phyloP scores from a whole-genome alignment of 495 filamentous ascomycete species.

The Xylaria nigripes region DNA sequence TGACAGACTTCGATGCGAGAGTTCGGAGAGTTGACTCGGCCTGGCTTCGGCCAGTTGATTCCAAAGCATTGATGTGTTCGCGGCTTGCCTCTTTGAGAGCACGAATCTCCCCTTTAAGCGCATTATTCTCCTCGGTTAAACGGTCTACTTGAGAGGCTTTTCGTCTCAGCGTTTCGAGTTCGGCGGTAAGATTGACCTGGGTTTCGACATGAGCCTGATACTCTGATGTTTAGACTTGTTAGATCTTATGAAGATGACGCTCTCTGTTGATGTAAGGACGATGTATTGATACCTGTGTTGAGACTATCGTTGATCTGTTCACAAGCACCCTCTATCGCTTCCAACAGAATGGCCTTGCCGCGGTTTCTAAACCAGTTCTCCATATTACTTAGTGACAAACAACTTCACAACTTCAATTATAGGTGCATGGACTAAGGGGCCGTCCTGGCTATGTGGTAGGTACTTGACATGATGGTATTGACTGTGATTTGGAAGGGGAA shows the following conservation, averaged over 20 bases:
- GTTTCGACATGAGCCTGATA: constrained; percentile 11
- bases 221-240: neutral
- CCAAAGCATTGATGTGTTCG: neutral
- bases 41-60: neutral
- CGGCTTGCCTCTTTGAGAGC: constrained; percentile 5
- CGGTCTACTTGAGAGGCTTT: constrained; percentile 17
- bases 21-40: constrained; percentile 5
- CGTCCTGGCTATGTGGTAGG: too few relatives aligned
- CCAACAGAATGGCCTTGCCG: constrained; percentile 32
- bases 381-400: constrained; percentile 21
- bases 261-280: neutral
- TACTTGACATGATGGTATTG: too few relatives aligned
- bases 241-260: neutral
- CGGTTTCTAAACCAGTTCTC: constrained; percentile 29
- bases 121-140: constrained; percentile 30
- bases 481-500: too few relatives aligned
- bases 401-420: neutral
- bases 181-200: constrained; percentile 16
- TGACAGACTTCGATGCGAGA: constrained; percentile 17
- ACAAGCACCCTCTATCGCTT: constrained; percentile 33
- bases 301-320: constrained; percentile 32
- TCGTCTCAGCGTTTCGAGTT: constrained; percentile 25
- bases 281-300: constrained; percentile 19
- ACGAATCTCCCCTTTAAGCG: constrained; percentile 27
- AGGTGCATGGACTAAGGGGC: neutral